phyloP scores from a whole-genome alignment of 2,329 filamentous ascomycete genomes.

The Raffaelea albimanens region DNA sequence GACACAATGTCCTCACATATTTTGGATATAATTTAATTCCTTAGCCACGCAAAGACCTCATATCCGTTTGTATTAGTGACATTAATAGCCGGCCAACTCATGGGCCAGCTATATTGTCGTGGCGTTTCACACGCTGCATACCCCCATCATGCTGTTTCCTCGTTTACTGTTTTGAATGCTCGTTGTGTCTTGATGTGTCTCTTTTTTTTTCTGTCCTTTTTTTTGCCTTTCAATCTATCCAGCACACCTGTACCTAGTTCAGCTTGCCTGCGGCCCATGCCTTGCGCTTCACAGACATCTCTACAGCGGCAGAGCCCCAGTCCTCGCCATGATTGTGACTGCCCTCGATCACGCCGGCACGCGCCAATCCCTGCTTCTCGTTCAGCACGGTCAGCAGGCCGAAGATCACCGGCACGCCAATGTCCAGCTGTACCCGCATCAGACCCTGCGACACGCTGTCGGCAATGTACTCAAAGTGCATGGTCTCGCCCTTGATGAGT shows the following conservation, averaged over 20 bases:
- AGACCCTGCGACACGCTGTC: constrained; percentile 84
- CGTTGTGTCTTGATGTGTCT: neutral
- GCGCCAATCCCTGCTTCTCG: constrained; percentile 77
- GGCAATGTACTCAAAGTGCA: constrained; percentile 99
- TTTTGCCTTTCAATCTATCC: neutral
- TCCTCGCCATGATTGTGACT: constrained; percentile 93
- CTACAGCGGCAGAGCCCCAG: constrained; percentile 90
- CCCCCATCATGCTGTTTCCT: neutral
- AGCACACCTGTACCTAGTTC: constrained; percentile 13
- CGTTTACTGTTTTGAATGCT: too few species aligned
- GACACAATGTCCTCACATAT: neutral
- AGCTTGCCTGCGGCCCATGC: constrained; percentile 69
- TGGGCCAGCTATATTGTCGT: too few species aligned
- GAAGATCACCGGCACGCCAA: constrained; percentile 82
- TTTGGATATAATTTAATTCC: constrained; percentile 6
- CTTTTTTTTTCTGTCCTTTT: neutral
- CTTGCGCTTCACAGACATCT: constrained; percentile 80
- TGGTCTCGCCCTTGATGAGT: constrained; percentile 96
- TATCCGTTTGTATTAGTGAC: too few species aligned
- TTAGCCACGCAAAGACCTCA: neutral
- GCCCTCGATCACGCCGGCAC: constrained; percentile 62
- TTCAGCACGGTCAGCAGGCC: constrained; percentile 81
- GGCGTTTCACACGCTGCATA: too few species aligned
- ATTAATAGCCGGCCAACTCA: too few species aligned
- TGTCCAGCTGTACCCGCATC: constrained; percentile 90